Conservation (phyloP, 2,329 filamentous ascomycete species). For the Calonectria fujianensis region DNA sequence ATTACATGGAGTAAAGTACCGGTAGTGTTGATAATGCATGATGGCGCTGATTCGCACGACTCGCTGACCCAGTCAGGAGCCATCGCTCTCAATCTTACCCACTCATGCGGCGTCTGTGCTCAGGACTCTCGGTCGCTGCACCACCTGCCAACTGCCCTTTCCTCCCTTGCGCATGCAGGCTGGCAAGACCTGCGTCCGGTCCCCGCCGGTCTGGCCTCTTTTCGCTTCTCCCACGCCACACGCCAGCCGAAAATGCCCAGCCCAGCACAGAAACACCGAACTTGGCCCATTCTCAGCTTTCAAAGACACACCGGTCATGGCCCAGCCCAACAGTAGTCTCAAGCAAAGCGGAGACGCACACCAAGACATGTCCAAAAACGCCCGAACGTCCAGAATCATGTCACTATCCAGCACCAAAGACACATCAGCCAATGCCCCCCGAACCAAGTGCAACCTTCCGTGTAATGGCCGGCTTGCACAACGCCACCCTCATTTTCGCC, state of each 20-base stretch:
- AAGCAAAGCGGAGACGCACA: constrained; percentile 26
- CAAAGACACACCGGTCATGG: constrained; percentile 26
- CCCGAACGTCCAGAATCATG: constrained; percentile 21
- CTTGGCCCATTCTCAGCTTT: constrained; percentile 30
- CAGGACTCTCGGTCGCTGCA: constrained; percentile 11
- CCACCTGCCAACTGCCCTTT: constrained; percentile 38
- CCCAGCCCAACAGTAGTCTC: constrained; percentile 22
- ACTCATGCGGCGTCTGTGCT: constrained; percentile 6
- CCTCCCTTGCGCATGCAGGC: constrained; percentile 49
- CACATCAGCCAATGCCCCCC: constrained; percentile 4
- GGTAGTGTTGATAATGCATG: constrained; percentile 5
- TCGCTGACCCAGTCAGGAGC: constrained; percentile 17
- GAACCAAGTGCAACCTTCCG: constrained; percentile 6
- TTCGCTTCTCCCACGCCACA: constrained; percentile 40
- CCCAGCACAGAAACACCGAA: constrained; percentile 31
- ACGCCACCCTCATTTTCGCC: constrained; percentile 23
- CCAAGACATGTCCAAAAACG: constrained; percentile 22
- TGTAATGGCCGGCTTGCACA: background rate
- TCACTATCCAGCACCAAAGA: constrained; percentile 14
- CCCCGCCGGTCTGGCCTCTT: constrained; percentile 47
- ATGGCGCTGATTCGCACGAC: constrained; percentile 22
- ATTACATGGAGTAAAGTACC: constrained; percentile 7
- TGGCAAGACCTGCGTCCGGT: constrained; percentile 53
- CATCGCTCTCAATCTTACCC: background rate
- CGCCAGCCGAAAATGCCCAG: constrained; percentile 35